Conservation (phyloP, 305 asterid species). For the Plantago lanceolata region DNA sequence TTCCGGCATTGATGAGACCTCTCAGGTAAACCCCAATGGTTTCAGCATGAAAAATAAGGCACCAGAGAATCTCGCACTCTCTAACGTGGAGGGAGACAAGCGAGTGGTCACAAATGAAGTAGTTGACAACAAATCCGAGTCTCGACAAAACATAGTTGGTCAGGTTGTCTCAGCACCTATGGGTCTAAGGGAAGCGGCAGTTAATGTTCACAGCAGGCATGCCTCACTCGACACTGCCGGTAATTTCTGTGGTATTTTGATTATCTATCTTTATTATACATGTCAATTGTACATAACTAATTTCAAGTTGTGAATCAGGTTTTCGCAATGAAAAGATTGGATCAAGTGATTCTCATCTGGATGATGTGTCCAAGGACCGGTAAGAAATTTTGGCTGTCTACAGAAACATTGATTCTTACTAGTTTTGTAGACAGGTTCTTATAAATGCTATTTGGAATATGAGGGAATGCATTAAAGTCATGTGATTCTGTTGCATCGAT, state of each 20-base stretch:
- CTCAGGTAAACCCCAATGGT: slow-evolving; percentile 46
- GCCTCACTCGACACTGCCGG: slow-evolving; percentile 56
- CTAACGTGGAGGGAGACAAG: slow-evolving; percentile 19
- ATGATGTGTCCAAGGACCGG: slow-evolving; percentile 60
- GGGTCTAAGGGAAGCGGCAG: slow-evolving; percentile 39
- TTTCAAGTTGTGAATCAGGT: slow-evolving; percentile 30
- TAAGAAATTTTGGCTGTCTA: slow-evolving; percentile 28
- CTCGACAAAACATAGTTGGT: slow-evolving; percentile 42
- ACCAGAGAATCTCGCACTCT: slow-evolving; percentile 13
- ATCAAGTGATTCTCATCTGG: slow-evolving; percentile 38
- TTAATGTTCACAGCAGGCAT: slow-evolving; percentile 49
- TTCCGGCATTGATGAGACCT: slow-evolving; percentile 35
- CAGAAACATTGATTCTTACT: background rate
- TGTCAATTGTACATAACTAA: background rate
- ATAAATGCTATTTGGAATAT: background rate
- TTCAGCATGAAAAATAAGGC: slow-evolving; percentile 12
- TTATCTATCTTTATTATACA: slow-evolving; percentile 5
- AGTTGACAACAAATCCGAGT: slow-evolving; percentile 35
- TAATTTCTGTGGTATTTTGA: slow-evolving; percentile 25
- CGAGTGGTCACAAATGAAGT: slow-evolving; percentile 29
- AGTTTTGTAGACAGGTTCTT: background rate
- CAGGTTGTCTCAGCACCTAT: slow-evolving; percentile 34
- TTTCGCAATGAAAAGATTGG: slow-evolving; percentile 46
- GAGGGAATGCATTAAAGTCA: background rate
- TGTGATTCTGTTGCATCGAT: background rate